Conservation (phyloP, 148 eudicot genomes). For the Hydrangea macrophylla region DNA sequence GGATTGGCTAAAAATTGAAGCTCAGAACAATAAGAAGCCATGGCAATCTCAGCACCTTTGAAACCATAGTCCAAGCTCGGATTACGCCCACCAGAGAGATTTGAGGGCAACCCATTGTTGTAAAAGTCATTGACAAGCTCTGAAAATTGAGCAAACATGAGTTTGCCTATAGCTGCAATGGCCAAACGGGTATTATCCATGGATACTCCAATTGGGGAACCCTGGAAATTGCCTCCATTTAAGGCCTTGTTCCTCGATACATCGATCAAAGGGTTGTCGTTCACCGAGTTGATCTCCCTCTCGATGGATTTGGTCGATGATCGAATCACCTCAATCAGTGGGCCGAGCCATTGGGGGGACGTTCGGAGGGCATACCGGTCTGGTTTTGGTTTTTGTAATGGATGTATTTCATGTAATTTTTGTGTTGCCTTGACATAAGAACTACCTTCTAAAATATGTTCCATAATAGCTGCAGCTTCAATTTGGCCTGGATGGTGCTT, state of each 20-base stretch:
- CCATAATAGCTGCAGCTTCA: constrained; percentile 93
- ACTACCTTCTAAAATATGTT: constrained; percentile 70
- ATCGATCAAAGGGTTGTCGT: constrained; percentile 84
- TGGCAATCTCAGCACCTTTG: constrained; percentile 85
- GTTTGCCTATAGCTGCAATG: constrained; percentile 72
- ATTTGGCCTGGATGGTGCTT: constrained; percentile 95
- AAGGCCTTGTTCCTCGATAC: constrained; percentile 80
- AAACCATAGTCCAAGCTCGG: constrained; percentile 91
- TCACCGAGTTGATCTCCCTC: constrained; percentile 85
- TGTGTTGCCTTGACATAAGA: constrained; percentile 68
- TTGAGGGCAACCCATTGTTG: constrained; percentile 87
- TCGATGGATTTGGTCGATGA: constrained; percentile 74
- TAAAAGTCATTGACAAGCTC: constrained; percentile 81
- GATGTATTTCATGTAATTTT: constrained; percentile 65
- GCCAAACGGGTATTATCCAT: constrained; percentile 85
- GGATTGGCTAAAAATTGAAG: constrained; percentile 81
- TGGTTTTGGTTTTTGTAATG: constrained; percentile 80
- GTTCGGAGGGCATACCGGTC: constrained; percentile 86
- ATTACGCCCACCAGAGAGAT: constrained; percentile 73
- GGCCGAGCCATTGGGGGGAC: constrained; percentile 93
- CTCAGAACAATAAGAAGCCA: constrained; percentile 91
- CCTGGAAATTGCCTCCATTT: constrained; percentile 90
- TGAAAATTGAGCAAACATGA: constrained; percentile 81
- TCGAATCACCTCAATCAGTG: constrained; percentile 83
- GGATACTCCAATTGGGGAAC: constrained; percentile 88